Evolutionary conservation across 352 stramenopile species (phyloP), one percentile per base, ranked within the genome.

Genomic region (Globisporangium cystogenes): DNA sequence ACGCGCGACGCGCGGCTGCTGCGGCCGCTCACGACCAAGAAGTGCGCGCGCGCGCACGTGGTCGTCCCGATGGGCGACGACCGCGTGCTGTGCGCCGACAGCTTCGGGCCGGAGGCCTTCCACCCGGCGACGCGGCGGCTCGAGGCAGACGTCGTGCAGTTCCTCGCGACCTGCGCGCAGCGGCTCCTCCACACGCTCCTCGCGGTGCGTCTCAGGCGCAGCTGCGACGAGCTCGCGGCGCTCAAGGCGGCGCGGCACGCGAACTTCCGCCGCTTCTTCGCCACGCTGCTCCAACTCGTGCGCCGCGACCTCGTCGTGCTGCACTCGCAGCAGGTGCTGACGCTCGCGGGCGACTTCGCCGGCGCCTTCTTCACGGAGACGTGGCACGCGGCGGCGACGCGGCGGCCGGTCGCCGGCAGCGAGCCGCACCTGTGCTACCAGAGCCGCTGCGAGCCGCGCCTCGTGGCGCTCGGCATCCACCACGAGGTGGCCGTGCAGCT

Each of bases 251-350:
- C 42, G 10, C 60, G 67, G 0, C 80, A 90, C 16, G 7, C 52
- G 0, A 77, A 85, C 20, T 57, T 85, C 2, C 61, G 64, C 1
- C 23, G 55, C 0, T 79, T 74, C 41, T 81, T 68, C 40, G 51
- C 57, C 3, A 68, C 58, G 0, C 48, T 86, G 29, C 51, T 89
- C 10, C 39, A 64, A 15, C 56, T 82, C 8, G 48, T 87, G n/a
- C 71, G 70, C 11, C 68, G 67, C 0, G 71, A 89, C 7, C 60
- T 91, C 7, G 65, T 70, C 6, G 48, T 55, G 7, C 23, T 90
- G 0, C 76, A 91, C 33, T 90, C 78, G 7, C 73, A 86, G 27
- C 80, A 93, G 42, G 68, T 93, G 21, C 0, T 93, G 37, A 61
- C 62, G 0, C 66, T 93, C 1, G 82, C 76, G 1, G 40, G 57